Evolutionary conservation across 1,284 basidiomycete species (phyloP), one percentile per base, ranked within the genome.

Genomic region (Trichosporon sp.): DNA sequence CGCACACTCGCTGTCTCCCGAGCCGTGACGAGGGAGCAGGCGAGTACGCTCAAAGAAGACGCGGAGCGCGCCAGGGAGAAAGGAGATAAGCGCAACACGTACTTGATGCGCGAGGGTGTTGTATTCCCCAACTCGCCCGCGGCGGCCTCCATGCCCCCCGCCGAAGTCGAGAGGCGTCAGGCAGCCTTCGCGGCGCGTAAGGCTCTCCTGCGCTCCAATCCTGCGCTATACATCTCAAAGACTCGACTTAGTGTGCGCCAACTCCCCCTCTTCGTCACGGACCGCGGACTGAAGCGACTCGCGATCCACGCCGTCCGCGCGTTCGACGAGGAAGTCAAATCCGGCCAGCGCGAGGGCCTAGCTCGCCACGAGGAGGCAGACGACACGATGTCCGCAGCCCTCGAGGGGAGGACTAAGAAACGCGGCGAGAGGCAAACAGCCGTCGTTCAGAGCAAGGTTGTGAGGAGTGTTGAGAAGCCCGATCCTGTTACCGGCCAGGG

Each of bases 71-170:
- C 86, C 61, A 84, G 93, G 59, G 88, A 94, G 78, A 95, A 95
- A 79, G 88, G 89, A 1, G 96, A 99, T 80, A 96, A 96, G 80
- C 86, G 95, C 21, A 97, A 98, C 78, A 87, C 96, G 71, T 98
- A 98, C 80, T 86, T 99, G 60, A 86, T 99, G 73, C 87, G 92
- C 23, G 96, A 99, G 85, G 96, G 94, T 82, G 94, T 95, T 34
- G 90, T 96, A 69, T 85, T 94, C 71, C 90, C 92, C 1, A 92
- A 90, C 73, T 87, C 88, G 1, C 87, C 91, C 1, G 89, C 89
- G 2, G 89, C 92, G 0, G 84, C 85, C 37, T 82, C 83, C 0
- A 82, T 97, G 2, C 83, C 87, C 7, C 79, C 86, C 1, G 83
- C 86, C 10, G 94, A 96, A 69, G 79, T 96, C 56, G 90, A 94